Evolutionary conservation across 78 protist genomes (phyloP).

Genomic region (Tieghemostelium lacteum): DNA sequence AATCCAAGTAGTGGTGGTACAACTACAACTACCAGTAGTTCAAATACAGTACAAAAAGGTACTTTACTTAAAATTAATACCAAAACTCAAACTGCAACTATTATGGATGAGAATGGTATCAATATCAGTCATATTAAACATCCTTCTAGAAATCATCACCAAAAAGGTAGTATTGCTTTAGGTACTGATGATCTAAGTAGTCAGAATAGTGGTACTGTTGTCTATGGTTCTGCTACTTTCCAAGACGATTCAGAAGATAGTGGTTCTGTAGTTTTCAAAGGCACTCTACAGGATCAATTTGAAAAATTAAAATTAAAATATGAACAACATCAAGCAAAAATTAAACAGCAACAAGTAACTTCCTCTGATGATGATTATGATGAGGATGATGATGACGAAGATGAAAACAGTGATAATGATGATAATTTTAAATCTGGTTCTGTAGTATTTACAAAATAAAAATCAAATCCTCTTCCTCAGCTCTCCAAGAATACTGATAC

Average conservation of each 20-base stretch:
- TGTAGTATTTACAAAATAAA: conserved; percentile 39
- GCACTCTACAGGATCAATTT: conserved; percentile 19
- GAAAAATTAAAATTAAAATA: conserved; percentile 43
- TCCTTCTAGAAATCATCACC: too few species aligned
- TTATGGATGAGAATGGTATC: conserved; percentile 2
- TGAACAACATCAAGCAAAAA: neutral
- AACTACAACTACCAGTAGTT: neutral
- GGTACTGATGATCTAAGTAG: neutral
- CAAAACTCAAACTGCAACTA: conserved; percentile 50
- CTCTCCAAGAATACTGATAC: too few species aligned
- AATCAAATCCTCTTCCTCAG: too few species aligned
- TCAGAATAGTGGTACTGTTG: conserved; percentile 47
- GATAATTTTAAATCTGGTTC: conserved; percentile 47
- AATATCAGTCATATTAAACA: too few species aligned
- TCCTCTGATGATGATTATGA: conserved; percentile 21
- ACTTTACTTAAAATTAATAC: conserved; percentile 55
- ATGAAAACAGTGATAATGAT: conserved; percentile 28
- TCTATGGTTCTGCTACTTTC: conserved; percentile 18
- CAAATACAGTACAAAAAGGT: conserved; percentile 40
- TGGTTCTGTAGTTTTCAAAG: conserved; percentile 31
- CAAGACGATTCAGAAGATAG: conserved; percentile 6
- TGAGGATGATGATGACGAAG: conserved; percentile 17
- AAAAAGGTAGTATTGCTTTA: too few species aligned
- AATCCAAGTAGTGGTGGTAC: neutral
- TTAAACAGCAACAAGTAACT: conserved; percentile 13